Percentiles rank a stretch among this genome's conserved stretches.
phyloP scores from a whole-genome alignment of 495 filamentous ascomycete genomes.

The Bombardia bombarda region DNA sequence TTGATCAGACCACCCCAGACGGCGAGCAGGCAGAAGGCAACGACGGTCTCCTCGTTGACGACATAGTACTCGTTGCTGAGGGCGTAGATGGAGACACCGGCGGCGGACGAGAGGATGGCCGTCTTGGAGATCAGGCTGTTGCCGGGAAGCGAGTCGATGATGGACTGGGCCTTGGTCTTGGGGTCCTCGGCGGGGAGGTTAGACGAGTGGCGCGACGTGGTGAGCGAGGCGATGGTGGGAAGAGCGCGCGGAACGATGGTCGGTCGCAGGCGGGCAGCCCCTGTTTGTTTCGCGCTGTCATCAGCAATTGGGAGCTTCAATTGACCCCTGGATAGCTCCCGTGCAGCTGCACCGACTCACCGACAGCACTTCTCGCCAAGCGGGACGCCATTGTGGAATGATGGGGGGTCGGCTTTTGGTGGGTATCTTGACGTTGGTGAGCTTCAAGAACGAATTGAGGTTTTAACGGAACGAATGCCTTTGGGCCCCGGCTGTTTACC shows the following conservation, averaged over 20 bases:
- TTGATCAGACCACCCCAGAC: slow-evolving; percentile 85
- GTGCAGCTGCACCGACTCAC: slow-evolving; percentile 47
- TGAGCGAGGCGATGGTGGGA: slow-evolving; percentile 60
- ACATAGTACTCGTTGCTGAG: slow-evolving; percentile 99
- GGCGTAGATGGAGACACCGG: slow-evolving; percentile 84
- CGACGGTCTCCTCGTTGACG: slow-evolving; percentile 94
- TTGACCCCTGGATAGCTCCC: slow-evolving; percentile 9
- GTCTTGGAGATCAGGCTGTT: slow-evolving; percentile 86
- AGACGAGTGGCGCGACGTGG: slow-evolving; percentile 59
- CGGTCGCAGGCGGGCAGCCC: slow-evolving; percentile 82
- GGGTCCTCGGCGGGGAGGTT: slow-evolving; percentile 77
- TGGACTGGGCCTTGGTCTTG: slow-evolving; percentile 88
- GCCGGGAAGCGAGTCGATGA: slow-evolving; percentile 83
- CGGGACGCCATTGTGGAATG: slow-evolving; percentile 85
- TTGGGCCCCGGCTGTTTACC: slow-evolving; percentile 23
- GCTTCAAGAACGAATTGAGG: slow-evolving; percentile 39
- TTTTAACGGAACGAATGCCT: slow-evolving; percentile 36
- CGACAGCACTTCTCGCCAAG: slow-evolving; percentile 82
- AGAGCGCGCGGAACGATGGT: slow-evolving; percentile 52
- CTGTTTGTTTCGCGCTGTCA: slow-evolving; percentile 40
- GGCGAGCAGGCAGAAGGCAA: slow-evolving; percentile 78
- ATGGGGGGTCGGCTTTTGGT: slow-evolving; percentile 33
- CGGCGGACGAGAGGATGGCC: slow-evolving; percentile 86
- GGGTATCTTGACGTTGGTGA: slow-evolving; percentile 26
- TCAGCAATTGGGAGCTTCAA: slow-evolving; percentile 13